Conservation (phyloP, 1,284 basidiomycete species). For the Anthracocystis panici-leucophaei region DNA sequence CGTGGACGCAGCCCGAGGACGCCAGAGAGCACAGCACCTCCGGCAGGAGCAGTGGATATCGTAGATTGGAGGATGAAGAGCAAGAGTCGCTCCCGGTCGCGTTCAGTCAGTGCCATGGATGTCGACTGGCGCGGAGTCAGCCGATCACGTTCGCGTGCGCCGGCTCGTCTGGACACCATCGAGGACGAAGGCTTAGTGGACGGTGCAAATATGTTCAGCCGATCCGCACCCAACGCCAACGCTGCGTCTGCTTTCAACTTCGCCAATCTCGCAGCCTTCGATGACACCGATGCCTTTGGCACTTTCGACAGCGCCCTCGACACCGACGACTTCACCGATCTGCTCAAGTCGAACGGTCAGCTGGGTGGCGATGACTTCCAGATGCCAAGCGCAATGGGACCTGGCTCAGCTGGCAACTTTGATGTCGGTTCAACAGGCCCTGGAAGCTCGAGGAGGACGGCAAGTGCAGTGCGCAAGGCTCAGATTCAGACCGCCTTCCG, state of each 20-base stretch:
- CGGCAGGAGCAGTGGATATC: slow-evolving; percentile 50
- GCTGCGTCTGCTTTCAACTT: slow-evolving; percentile 44
- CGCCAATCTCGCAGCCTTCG: slow-evolving; percentile 50
- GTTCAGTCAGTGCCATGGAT: slow-evolving; percentile 79
- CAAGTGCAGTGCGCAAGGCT: slow-evolving; percentile 44
- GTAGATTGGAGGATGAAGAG: slow-evolving; percentile 69
- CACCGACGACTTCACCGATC: slow-evolving; percentile 36
- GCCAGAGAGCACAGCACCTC: slow-evolving; percentile 55
- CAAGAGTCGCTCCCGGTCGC: slow-evolving; percentile 71
- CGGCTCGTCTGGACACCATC: slow-evolving; percentile 68
- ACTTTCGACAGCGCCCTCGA: slow-evolving; percentile 49
- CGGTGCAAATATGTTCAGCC: slow-evolving; percentile 43
- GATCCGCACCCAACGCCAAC: slow-evolving; percentile 48
- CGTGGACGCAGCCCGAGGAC: slow-evolving; percentile 58
- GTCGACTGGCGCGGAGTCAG: slow-evolving; percentile 97
- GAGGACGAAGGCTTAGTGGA: slow-evolving; percentile 45
- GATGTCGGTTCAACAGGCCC: slow-evolving; percentile 19
- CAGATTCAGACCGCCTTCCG: slow-evolving; percentile 62
- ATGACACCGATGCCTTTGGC: slow-evolving; percentile 37
- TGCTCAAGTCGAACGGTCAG: slow-evolving; percentile 28
- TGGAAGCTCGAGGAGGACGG: slow-evolving; percentile 25
- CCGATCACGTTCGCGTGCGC: slow-evolving; percentile 89
- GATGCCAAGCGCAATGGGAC: slow-evolving; percentile 10
- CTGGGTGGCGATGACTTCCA: slow-evolving; percentile 9
- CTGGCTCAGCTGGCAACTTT: slow-evolving; percentile 14